Conservation (phyloP, 352 stramenopile species). For the Pythium angustatum region DNA sequence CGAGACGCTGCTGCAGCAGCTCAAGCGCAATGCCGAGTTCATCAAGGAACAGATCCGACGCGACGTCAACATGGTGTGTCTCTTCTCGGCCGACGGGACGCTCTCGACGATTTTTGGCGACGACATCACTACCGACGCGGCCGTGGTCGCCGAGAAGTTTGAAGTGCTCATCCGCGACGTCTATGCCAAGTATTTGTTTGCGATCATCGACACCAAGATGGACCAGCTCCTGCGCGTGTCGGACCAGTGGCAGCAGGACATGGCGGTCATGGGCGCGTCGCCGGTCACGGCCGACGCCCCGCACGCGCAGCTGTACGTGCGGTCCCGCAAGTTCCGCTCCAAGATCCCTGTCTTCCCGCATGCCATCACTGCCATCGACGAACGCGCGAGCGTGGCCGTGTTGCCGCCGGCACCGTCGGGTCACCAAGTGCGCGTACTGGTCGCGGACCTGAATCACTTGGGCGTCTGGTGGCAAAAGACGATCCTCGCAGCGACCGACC, state of each 20-base stretch:
- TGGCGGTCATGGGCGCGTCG: constrained; percentile 30
- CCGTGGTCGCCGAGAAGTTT: constrained; percentile 59
- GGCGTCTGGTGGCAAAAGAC: constrained; percentile 75
- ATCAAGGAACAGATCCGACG: constrained; percentile 74
- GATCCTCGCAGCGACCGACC: constrained; percentile 46
- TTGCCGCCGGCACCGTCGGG: constrained; percentile 46
- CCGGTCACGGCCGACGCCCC: constrained; percentile 26
- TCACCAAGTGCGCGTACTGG: constrained; percentile 49
- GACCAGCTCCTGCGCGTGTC: constrained; percentile 49
- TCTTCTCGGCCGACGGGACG: constrained; percentile 61
- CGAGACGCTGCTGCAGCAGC: constrained; percentile 24
- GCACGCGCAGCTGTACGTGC: constrained; percentile 44
- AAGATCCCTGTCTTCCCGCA: constrained; percentile 67
- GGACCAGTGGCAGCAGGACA: constrained; percentile 65
- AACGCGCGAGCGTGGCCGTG: constrained; percentile 34
- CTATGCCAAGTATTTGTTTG: constrained; percentile 52
- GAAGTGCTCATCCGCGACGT: constrained; percentile 61
- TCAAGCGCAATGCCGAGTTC: constrained; percentile 68
- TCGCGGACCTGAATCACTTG: constrained; percentile 49
- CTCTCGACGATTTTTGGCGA: constrained; percentile 76
- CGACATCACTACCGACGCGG: constrained; percentile 48
- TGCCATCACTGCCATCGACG: constrained; percentile 45
- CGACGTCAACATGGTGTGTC: constrained; percentile 70
- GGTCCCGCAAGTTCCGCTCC: constrained; percentile 55
- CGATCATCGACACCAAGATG: constrained; percentile 62